These are phyloP conservation scores for Eimeria tenella DNA, from an alignment of 169 alveolate genomes.

Conservation along the genomic window DNA sequence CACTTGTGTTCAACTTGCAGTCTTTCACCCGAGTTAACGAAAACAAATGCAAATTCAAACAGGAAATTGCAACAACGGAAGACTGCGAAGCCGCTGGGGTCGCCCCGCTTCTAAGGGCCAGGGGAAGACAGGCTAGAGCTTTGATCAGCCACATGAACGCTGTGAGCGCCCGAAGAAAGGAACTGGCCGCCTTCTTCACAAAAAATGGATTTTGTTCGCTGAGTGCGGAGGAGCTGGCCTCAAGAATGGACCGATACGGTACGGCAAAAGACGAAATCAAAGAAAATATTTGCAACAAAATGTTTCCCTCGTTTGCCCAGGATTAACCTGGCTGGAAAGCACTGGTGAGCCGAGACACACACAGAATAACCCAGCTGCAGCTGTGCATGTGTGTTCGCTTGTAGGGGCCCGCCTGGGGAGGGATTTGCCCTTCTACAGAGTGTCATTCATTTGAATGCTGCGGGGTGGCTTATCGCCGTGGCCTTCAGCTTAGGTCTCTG, in stretches of 20 bases:
- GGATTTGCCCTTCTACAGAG: slow-evolving; percentile 32
- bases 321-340: slow-evolving; percentile 51
- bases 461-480: too few species aligned
- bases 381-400: too few species aligned
- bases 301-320: background rate
- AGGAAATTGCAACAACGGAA: slow-evolving; percentile 72
- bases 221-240: slow-evolving; percentile 44
- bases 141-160: slow-evolving; percentile 70
- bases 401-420: slow-evolving; percentile 47
- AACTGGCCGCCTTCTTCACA: slow-evolving; percentile 47
- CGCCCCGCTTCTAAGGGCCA: slow-evolving; percentile 67
- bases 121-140: slow-evolving; percentile 26
- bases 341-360: slow-evolving; percentile 20
- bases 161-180: slow-evolving; percentile 52
- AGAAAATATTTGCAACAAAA: background rate
- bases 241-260: slow-evolving; percentile 77
- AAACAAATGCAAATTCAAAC: background rate
- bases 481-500: too few species aligned
- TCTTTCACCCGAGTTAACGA: background rate
- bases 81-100: slow-evolving; percentile 75
- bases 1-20: too few species aligned
- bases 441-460: background rate
- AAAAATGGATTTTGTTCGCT: slow-evolving; percentile 64
- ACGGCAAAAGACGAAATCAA: background rate
- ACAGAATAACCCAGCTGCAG: background rate